Evolutionary conservation across 306 rosid genomes (phyloP).

Genomic region (Malus domestica): ASM211411v1 NC_041790.1:33008501-33009000

Average conservation of each 20-base stretch:
- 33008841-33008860: neutral
- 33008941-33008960: neutral
- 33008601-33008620: neutral
- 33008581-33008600: neutral
- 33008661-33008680: slow-evolving; percentile 20
- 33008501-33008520: slow-evolving; percentile 83
- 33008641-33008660: slow-evolving; percentile 20
- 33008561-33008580: slow-evolving; percentile 26
- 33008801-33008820: neutral
- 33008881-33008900: neutral
- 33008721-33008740: slow-evolving; percentile 36
- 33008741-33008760: slow-evolving; percentile 16
- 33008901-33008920: neutral
- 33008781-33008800: slow-evolving; percentile 1
- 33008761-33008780: neutral
- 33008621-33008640: neutral
- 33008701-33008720: neutral
- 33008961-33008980: slow-evolving; percentile 5
- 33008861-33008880: neutral
- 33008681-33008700: slow-evolving; percentile 41
- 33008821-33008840: slow-evolving; percentile 5
- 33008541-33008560: slow-evolving; percentile 26
- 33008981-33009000: neutral
- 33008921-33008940: neutral
- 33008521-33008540: slow-evolving; percentile 59